These are phyloP conservation scores for Rhynchosporium secalis DNA, from an alignment of 2,329 filamentous ascomycete genomes.

Conservation along the genomic window DNA sequence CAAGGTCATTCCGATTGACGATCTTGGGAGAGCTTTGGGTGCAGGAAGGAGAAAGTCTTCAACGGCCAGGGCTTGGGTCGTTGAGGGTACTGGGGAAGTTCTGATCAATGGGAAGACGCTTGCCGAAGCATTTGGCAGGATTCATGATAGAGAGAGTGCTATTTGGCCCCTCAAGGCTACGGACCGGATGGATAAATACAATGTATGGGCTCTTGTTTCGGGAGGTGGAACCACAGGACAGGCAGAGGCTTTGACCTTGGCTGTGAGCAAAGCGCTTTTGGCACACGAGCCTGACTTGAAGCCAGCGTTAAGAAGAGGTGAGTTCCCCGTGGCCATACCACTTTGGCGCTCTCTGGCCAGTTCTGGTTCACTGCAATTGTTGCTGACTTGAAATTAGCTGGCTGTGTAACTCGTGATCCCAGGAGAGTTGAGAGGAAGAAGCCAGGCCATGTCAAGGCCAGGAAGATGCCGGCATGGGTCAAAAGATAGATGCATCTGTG, in stretches of 20 bases:
- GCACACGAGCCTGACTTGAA: constrained; percentile 93
- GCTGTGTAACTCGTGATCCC: constrained; percentile 86
- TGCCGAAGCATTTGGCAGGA: constrained; percentile 75
- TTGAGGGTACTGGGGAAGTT: constrained; percentile 90
- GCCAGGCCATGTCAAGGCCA: constrained; percentile 90
- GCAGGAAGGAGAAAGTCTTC: constrained; percentile 87
- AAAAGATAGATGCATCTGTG: constrained; percentile 54
- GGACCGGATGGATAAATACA: constrained; percentile 89
- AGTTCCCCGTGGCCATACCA: constrained; percentile 41
- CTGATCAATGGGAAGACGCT: constrained; percentile 89
- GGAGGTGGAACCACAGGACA: constrained; percentile 94
- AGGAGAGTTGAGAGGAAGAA: constrained; percentile 98
- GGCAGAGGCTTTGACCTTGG: constrained; percentile 90
- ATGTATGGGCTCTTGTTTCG: constrained; percentile 81
- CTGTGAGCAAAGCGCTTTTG: constrained; percentile 81
- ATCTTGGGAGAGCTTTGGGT: constrained; percentile 74
- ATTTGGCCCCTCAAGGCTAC: constrained; percentile 87
- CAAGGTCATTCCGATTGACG: constrained; percentile 68
- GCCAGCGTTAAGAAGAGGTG: constrained; percentile 83
- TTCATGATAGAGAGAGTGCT: constrained; percentile 93
- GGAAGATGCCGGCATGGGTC: constrained; percentile 98
- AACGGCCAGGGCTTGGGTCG: constrained; percentile 79
- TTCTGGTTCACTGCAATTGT: not conserved
- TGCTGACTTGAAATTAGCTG: constrained; percentile 60
- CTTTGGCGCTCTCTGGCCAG: not conserved